A percentile compares a stretch with the other conserved stretches of the same genome.
phyloP scores from a whole-genome alignment of 2,329 filamentous ascomycete species.

The Verticillium longisporum region DNA sequence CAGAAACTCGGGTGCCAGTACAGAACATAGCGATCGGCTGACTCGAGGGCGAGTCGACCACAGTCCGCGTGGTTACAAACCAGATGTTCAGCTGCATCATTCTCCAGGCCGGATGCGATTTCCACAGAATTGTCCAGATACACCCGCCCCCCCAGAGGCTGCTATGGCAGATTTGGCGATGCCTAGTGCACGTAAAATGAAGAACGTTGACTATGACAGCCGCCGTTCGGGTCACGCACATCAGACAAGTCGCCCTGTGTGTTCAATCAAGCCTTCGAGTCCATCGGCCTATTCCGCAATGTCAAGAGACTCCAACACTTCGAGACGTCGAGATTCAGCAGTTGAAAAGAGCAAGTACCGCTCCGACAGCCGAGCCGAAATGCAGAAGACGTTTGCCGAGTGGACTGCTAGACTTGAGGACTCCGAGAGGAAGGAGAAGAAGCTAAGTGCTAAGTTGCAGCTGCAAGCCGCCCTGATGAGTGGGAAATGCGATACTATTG shows the following conservation, averaged over 20 bases:
- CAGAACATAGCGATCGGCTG: too few species aligned
- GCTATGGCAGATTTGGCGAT: neutral
- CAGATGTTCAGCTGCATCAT: neutral
- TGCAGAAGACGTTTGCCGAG: neutral
- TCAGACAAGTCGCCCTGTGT: neutral
- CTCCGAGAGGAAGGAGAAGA: neutral
- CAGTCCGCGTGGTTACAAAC: too few species aligned
- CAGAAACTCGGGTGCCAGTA: too few species aligned
- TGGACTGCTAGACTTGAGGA: neutral
- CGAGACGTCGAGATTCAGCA: neutral
- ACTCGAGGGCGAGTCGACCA: too few species aligned
- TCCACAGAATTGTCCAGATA: neutral
- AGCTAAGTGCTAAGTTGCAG: neutral
- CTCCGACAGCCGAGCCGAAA: neutral
- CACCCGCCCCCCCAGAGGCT: neutral
- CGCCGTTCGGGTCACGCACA: neutral
- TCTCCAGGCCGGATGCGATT: neutral
- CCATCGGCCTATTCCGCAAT: neutral
- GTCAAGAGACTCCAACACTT: conserved; percentile 2
- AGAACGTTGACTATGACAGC: neutral
- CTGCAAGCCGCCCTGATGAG: neutral
- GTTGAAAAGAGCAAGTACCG: neutral
- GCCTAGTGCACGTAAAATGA: neutral
- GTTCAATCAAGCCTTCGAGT: neutral
- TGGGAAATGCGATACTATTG: neutral